A percentile compares a stretch with the other conserved stretches of the same genome.
phyloP scores from a whole-genome alignment of 495 filamentous ascomycete genomes.

The Xylaria curta region DNA sequence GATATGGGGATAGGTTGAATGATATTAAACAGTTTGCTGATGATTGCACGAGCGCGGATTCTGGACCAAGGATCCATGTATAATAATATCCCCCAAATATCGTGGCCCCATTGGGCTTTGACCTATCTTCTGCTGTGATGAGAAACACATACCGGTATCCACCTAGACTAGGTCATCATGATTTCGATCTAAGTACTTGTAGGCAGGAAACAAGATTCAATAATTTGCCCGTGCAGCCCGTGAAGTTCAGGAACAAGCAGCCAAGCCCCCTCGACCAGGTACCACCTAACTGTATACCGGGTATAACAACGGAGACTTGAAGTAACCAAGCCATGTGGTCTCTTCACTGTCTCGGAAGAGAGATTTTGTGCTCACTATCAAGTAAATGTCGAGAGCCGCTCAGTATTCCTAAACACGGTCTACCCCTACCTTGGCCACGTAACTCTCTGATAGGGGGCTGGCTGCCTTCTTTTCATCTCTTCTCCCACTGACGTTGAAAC shows the following conservation, averaged over 20 bases:
- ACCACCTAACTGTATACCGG: not conserved
- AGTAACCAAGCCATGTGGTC: constrained; percentile 46
- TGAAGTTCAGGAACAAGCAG: constrained; percentile 22
- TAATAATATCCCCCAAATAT: constrained; percentile 8
- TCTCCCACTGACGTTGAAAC: constrained; percentile 22
- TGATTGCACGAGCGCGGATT: constrained; percentile 15
- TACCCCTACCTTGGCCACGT: constrained; percentile 5
- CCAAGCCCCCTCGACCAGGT: constrained; percentile 21
- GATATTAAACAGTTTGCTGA: constrained; percentile 1
- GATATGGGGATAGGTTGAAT: constrained; percentile 13
- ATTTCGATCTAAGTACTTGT: constrained; percentile 8
- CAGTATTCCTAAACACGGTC: not conserved
- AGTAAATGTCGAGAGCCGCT: not conserved
- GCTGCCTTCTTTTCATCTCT: constrained; percentile 8
- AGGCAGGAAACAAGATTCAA: constrained; percentile 17
- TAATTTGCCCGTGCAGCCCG: constrained; percentile 24
- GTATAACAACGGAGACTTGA: constrained; percentile 19
- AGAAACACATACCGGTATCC: constrained; percentile 17
- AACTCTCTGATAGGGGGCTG: constrained; percentile 1
- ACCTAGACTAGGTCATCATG: constrained; percentile 5
- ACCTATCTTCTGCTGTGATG: constrained; percentile 25
- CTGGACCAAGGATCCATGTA: constrained; percentile 19
- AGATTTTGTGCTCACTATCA: not conserved
- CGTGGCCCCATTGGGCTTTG: constrained; percentile 17
- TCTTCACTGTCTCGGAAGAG: constrained; percentile 30